These are phyloP conservation scores for Linum usitatissimum DNA, from an alignment of 345 rosid genomes.

Conservation along the genomic window DNA sequence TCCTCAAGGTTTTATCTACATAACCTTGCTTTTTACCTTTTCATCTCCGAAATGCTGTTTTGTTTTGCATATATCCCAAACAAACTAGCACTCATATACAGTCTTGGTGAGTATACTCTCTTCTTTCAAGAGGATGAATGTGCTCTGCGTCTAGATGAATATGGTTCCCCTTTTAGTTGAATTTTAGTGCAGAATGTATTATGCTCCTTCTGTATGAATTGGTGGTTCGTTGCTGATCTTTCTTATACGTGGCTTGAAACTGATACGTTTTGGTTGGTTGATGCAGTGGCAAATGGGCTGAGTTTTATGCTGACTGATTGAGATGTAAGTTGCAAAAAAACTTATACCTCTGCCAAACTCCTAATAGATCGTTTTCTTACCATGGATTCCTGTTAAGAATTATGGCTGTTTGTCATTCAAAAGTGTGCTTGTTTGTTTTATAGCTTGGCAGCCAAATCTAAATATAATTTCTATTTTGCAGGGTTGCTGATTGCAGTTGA, in stretches of 20 bases:
- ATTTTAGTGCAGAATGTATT: not conserved
- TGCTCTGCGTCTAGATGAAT: not conserved
- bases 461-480: not conserved
- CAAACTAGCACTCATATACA: too few species aligned
- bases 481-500: constrained; percentile 2
- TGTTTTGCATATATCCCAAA: not conserved
- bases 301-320: constrained; percentile 7
- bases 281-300: constrained; percentile 62
- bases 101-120: too few species aligned
- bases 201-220: not conserved
- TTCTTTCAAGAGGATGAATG: too few species aligned
- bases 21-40: not conserved
- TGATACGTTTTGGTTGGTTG: constrained; percentile 17
- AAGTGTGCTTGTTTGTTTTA: not conserved
- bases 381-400: not conserved
- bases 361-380: not conserved
- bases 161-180: not conserved
- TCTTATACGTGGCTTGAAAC: not conserved
- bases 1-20: constrained; percentile 45
- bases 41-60: not conserved
- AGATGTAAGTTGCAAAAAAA: not conserved
- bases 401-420: too few species aligned
- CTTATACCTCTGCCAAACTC: not conserved
- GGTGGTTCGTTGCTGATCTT: constrained; percentile 7
- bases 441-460: not conserved